These are phyloP conservation scores for Ilyonectria mors-panacis DNA, from an alignment of 2,329 filamentous ascomycete genomes.

Conservation along the genomic window DNA sequence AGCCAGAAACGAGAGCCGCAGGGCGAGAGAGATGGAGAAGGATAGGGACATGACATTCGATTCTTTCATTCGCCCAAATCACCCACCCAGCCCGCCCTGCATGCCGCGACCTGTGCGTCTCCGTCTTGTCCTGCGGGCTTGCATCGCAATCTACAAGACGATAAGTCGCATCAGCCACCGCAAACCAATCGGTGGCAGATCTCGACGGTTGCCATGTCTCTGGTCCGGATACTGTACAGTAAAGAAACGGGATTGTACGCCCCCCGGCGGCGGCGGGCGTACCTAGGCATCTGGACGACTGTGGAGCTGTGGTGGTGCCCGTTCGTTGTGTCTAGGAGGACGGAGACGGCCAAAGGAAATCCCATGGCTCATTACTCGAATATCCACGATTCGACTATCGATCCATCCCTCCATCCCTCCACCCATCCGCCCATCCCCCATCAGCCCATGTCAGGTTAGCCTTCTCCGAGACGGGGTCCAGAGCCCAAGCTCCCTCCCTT, in stretches of 20 bases:
- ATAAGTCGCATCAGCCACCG: background rate
- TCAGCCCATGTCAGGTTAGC: constrained; percentile 10
- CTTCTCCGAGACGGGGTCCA: background rate
- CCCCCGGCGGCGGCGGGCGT: background rate
- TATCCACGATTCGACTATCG: constrained; percentile 23
- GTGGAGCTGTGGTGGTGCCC: constrained; percentile 15
- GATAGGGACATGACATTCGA: constrained; percentile 21
- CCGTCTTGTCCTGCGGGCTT: background rate
- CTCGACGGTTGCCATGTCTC: background rate
- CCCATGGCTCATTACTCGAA: constrained; percentile 18
- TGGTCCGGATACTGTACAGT: background rate
- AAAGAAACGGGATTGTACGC: background rate
- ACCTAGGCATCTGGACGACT: background rate
- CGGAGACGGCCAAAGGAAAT: constrained; percentile 15
- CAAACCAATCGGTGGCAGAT: too few relatives aligned
- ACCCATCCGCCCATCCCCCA: constrained; percentile 2
- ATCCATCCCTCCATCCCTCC: constrained; percentile 17
- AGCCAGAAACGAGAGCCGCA: constrained; percentile 19
- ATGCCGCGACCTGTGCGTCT: background rate
- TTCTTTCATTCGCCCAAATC: constrained; percentile 4
- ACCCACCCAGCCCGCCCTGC: constrained; percentile 2
- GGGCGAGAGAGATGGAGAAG: constrained; percentile 3
- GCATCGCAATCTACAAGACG: background rate
- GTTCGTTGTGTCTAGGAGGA: background rate
- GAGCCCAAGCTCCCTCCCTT: background rate